These are phyloP conservation scores for Herpotrichia juniperi DNA, from an alignment of 2,329 filamentous ascomycete species.

Conservation along the genomic window DNA sequence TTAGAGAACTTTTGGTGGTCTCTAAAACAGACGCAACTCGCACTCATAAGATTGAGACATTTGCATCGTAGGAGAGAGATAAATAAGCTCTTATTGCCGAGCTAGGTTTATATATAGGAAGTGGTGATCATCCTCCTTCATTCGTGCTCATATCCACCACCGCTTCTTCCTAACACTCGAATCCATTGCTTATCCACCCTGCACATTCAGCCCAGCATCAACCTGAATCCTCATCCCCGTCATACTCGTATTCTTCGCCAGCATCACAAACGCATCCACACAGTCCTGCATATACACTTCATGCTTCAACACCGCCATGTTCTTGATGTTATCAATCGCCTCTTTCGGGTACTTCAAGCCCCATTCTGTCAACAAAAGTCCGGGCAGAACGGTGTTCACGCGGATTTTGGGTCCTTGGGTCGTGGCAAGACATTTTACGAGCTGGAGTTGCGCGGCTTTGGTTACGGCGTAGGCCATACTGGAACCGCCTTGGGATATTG, in stretches of 20 bases:
- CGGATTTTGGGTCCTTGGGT: conserved; percentile 68
- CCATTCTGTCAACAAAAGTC: conserved; percentile 65
- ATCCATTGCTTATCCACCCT: conserved; percentile 27
- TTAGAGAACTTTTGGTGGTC: no score
- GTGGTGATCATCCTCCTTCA: no score
- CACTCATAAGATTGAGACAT: no score
- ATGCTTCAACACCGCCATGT: conserved; percentile 66
- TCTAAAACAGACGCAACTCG: no score
- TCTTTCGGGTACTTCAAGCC: conserved; percentile 65
- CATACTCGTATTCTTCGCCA: conserved; percentile 60
- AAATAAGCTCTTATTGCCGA: no score
- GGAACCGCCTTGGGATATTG: conserved; percentile 58
- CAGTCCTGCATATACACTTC: conserved; percentile 61
- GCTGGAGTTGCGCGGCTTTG: conserved; percentile 74
- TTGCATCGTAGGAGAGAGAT: no score
- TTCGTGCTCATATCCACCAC: no score
- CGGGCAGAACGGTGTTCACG: conserved; percentile 70
- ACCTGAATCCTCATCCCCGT: conserved; percentile 55
- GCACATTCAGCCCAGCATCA: conserved; percentile 42
- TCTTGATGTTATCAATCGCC: conserved; percentile 58
- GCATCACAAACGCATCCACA: conserved; percentile 60
- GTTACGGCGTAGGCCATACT: conserved; percentile 77
- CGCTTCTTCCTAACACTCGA: no score
- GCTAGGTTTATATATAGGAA: no score
- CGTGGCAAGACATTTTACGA: conserved; percentile 69